Evolutionary conservation across 179 eudicot genomes (phyloP), one percentile per base, ranked within the genome.

Genomic region (Beta lomatogona): DNA sequence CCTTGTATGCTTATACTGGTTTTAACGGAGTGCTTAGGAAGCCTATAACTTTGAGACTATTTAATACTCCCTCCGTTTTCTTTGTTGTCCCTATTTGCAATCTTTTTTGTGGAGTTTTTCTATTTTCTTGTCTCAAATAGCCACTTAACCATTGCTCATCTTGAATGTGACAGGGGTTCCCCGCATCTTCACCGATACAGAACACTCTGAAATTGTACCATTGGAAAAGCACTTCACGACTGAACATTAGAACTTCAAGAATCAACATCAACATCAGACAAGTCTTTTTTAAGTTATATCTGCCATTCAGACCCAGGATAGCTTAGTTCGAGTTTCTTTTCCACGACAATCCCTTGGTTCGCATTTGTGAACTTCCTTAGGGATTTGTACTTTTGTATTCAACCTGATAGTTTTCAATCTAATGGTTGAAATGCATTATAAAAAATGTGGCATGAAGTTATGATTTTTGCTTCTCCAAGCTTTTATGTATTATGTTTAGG

Each of bases 211-310:
- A 82, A 89, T 92, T 67, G 55, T 83, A 36, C 76, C 82, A 76
- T 88, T 95, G 75, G 97, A 90, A 81, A 80, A 64, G 77, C 90
- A 84, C 14, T 88, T 92, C 18, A 83, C 90, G 19, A 28, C 70
- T 19, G 86, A 86, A 94, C 86, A 88, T 91, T 48, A 85, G 85
- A 82, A 85, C 88, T 36, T 95, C 98, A 57, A 91, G 99, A 87
- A 91, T 95, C 85, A 95, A 95, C 82, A 91, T 96, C 76, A 96
- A 96, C 86, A 91, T 96, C 77, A 87, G 99, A 86, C 99, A 96
- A 88, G 99, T 96, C 60, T 92, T 87, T 92, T 87, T 77, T 95
- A 83, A 92, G 75, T 55, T 77, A 45, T 67, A 13, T 52, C n/a
- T 41, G 45, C 6, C 70, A 60, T 31, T 60, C 53, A 82, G 45